Conservation (phyloP, 352 stramenopile species). For the Phytopythium mirpurense region DNA sequence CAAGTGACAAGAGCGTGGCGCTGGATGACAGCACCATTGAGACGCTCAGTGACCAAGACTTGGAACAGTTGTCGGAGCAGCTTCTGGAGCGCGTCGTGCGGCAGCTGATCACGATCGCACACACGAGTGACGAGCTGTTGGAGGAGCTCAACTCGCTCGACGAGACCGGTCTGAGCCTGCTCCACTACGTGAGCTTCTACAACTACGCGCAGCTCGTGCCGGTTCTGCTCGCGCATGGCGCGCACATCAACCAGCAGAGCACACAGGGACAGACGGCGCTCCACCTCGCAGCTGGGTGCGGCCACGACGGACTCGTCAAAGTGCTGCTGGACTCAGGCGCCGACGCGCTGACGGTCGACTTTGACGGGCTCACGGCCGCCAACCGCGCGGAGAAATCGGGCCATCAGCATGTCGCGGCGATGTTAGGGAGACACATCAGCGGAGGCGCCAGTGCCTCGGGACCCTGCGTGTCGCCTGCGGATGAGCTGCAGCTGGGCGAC, state of each 20-base stretch:
- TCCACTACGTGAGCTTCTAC: conserved; percentile 91
- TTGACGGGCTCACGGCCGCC: conserved; percentile 63
- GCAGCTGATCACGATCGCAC: conserved; percentile 72
- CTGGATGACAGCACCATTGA: conserved; percentile 78
- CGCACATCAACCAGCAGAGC: conserved; percentile 81
- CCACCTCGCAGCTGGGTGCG: conserved; percentile 78
- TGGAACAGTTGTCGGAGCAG: conserved; percentile 74
- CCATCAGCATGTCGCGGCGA: conserved; percentile 37
- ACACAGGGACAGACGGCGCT: conserved; percentile 79
- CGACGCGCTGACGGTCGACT: conserved; percentile 60
- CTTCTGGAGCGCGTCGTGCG: conserved; percentile 80
- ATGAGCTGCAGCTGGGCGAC: conserved; percentile 7
- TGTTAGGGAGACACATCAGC: conserved; percentile 41
- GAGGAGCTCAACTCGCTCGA: conserved; percentile 87
- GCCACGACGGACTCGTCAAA: conserved; percentile 57
- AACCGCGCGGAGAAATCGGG: conserved; percentile 79
- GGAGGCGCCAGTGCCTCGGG: not conserved
- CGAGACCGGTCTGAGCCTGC: conserved; percentile 76
- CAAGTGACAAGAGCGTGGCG: conserved; percentile 4
- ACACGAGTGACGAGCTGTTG: conserved; percentile 74
- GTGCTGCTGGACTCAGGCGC: conserved; percentile 56
- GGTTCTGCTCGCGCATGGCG: conserved; percentile 72
- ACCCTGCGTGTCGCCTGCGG: conserved; percentile 3
- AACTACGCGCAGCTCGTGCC: conserved; percentile 79
- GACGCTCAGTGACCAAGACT: conserved; percentile 65